Conservation (phyloP, 495 filamentous ascomycete species). For the Penicillium pulvis region DNA sequence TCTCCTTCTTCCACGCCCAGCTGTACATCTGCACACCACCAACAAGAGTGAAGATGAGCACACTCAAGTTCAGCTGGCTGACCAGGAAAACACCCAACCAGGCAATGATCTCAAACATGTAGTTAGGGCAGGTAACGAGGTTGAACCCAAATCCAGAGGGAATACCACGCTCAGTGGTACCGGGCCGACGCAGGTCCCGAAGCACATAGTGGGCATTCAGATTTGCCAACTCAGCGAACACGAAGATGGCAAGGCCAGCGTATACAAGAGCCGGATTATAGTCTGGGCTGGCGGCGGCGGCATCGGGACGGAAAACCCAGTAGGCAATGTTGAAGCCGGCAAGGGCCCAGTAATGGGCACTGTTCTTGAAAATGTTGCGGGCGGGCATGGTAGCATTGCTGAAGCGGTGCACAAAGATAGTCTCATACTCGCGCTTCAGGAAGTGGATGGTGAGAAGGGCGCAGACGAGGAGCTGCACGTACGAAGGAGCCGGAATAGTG, state of each 20-base stretch:
- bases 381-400: slow-evolving; percentile 90
- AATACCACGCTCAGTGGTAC: slow-evolving; percentile 83
- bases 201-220: slow-evolving; percentile 76
- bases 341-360: slow-evolving; percentile 84
- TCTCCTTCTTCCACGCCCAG: slow-evolving; percentile 95
- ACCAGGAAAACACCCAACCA: slow-evolving; percentile 80
- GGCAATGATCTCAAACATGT: slow-evolving; percentile 85
- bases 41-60: slow-evolving; percentile 68
- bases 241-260: slow-evolving; percentile 66
- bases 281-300: slow-evolving; percentile 51
- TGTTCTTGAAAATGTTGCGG: slow-evolving; percentile 87
- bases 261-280: slow-evolving; percentile 56
- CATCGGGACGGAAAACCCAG: slow-evolving; percentile 78
- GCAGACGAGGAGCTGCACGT: slow-evolving; percentile 70
- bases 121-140: slow-evolving; percentile 93
- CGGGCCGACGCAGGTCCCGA: slow-evolving; percentile 71
- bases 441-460: slow-evolving; percentile 78
- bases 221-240: slow-evolving; percentile 77
- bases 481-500: slow-evolving; percentile 55
- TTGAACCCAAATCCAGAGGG: slow-evolving; percentile 84
- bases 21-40: slow-evolving; percentile 73
- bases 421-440: slow-evolving; percentile 93
- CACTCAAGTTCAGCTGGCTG: slow-evolving; percentile 73
- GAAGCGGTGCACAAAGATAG: slow-evolving; percentile 93
- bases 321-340: slow-evolving; percentile 81